Percentiles rank a stretch among this genome's conserved stretches.
phyloP scores from a whole-genome alignment of 2,329 filamentous ascomycete species.

The Lasiodiplodia sp. region DNA sequence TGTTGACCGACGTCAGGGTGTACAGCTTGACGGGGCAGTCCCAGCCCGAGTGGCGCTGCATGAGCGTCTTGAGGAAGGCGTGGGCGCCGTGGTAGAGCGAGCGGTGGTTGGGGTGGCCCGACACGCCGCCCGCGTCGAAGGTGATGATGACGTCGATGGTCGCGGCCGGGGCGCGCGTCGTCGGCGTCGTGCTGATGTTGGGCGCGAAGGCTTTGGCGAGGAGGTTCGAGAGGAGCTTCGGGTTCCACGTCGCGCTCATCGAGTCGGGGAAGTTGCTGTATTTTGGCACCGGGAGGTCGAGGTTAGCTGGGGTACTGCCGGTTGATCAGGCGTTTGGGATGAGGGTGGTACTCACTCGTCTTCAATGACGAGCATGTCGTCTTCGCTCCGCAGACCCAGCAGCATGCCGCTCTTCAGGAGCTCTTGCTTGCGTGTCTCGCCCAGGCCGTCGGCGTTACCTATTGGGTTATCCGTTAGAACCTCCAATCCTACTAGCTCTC shows the following conservation, averaged over 20 bases:
- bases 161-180: slow-evolving; percentile 56
- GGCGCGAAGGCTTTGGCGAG: slow-evolving; percentile 79
- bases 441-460: slow-evolving; percentile 88
- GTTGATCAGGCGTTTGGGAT: neutral
- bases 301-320: neutral
- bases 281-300: slow-evolving; percentile 30
- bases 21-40: slow-evolving; percentile 82
- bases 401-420: slow-evolving; percentile 79
- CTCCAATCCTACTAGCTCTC: neutral
- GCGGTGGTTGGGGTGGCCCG: slow-evolving; percentile 90
- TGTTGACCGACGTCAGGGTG: slow-evolving; percentile 75
- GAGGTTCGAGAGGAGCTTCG: slow-evolving; percentile 71
- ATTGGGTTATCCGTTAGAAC: slow-evolving; percentile 31
- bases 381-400: slow-evolving; percentile 75
- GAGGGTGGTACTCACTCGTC: slow-evolving; percentile 62
- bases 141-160: slow-evolving; percentile 85
- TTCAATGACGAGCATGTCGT: slow-evolving; percentile 87
- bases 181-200: slow-evolving; percentile 56
- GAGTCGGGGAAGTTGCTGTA: slow-evolving; percentile 80
- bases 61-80: slow-evolving; percentile 72
- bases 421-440: slow-evolving; percentile 82
- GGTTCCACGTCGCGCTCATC: slow-evolving; percentile 82
- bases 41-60: slow-evolving; percentile 69
- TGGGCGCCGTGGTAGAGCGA: slow-evolving; percentile 84
- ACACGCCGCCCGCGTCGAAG: slow-evolving; percentile 85